Evolutionary conservation across 2,329 filamentous ascomycete species (phyloP).

Genomic region (Trichoderma semiorbis): DNA sequence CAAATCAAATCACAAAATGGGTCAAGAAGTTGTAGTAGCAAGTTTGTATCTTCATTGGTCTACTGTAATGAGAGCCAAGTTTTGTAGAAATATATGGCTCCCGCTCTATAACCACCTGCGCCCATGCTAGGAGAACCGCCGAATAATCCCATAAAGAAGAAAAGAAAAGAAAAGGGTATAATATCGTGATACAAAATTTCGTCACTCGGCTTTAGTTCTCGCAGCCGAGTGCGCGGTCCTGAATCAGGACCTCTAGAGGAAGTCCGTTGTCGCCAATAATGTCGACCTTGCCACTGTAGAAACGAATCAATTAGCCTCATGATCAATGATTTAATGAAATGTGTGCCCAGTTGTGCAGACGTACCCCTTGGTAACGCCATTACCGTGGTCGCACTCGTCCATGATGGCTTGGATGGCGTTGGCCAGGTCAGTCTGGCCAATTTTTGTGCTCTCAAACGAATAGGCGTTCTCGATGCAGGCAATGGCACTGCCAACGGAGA

Average conservation of each 20-base stretch:
- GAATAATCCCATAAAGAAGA: neutral
- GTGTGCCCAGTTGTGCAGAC: neutral
- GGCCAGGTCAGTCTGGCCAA: neutral
- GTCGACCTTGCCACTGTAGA: neutral
- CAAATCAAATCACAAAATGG: neutral
- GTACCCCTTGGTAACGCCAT: conserved; percentile 1
- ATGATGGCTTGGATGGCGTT: conserved; percentile 1
- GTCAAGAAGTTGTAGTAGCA: neutral
- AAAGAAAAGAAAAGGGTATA: conserved; percentile 1
- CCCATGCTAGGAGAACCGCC: conserved; percentile 1
- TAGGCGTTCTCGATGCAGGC: neutral
- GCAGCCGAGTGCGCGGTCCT: neutral
- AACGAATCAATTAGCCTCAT: neutral
- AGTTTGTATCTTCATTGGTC: neutral
- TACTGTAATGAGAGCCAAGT: neutral
- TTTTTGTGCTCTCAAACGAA: neutral
- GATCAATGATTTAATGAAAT: neutral
- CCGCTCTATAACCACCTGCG: conserved; percentile 2
- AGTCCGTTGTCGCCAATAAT: neutral
- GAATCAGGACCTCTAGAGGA: neutral
- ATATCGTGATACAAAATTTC: neutral
- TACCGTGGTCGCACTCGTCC: neutral
- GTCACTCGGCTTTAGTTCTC: neutral
- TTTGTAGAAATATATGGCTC: neutral
- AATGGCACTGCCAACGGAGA: conserved; percentile 1